Evolutionary conservation across 2,329 filamentous ascomycete species (phyloP).

Genomic region (Colletotrichum theobromicola): DNA sequence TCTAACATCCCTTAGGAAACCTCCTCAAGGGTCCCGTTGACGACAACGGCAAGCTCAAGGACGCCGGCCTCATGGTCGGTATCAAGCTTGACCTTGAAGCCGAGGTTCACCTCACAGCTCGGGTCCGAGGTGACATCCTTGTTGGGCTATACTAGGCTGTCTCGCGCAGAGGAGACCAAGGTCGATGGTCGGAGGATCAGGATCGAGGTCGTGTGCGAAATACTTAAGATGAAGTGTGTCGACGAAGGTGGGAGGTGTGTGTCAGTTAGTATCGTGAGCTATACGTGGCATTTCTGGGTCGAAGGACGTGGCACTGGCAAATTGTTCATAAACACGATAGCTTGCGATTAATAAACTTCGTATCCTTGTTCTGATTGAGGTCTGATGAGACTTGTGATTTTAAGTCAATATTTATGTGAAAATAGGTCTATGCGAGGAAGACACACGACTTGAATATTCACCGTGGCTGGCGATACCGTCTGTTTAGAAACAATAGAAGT

Average conservation of each 20-base stretch:
- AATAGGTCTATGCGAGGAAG: too few species aligned
- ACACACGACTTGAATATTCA: too few species aligned
- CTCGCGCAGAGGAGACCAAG: not conserved
- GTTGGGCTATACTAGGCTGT: slow-evolving; percentile 57
- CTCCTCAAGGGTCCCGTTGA: slow-evolving; percentile 64
- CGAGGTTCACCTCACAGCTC: slow-evolving; percentile 65
- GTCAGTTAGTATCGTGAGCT: not conserved
- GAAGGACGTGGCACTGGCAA: not conserved
- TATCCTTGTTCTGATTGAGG: too few species aligned
- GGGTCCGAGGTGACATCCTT: slow-evolving; percentile 65
- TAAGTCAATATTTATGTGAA: too few species aligned
- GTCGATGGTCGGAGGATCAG: not conserved
- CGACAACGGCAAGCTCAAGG: slow-evolving; percentile 61
- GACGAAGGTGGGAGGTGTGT: not conserved
- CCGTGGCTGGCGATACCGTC: too few species aligned
- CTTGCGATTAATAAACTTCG: not conserved
- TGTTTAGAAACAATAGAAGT: too few species aligned
- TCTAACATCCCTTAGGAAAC: slow-evolving; percentile 39
- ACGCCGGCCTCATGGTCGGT: slow-evolving; percentile 62
- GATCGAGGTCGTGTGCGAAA: not conserved
- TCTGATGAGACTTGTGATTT: too few species aligned
- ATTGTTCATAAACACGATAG: not conserved
- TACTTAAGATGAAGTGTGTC: not conserved
- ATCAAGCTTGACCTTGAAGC: slow-evolving; percentile 70
- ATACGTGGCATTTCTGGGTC: not conserved